phyloP scores from a whole-genome alignment of 73 alveolate genomes.

The Strombidium stylifer region DNA sequence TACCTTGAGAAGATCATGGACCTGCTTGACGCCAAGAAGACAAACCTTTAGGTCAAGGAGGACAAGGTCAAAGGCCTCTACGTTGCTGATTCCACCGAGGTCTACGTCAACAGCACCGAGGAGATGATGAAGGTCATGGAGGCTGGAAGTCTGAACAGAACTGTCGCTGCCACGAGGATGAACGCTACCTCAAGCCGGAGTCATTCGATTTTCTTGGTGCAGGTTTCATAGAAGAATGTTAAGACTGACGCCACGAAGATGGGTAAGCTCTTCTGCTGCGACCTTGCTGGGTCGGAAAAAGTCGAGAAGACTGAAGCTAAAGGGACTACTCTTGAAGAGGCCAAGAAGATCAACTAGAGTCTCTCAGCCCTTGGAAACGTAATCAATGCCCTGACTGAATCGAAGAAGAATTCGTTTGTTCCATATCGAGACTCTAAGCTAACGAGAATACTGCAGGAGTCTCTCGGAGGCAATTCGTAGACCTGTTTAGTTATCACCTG shows the following conservation, averaged over 20 bases:
- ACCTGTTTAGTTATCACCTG: slow-evolving; percentile 89
- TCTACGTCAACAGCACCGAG: slow-evolving; percentile 78
- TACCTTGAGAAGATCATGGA: slow-evolving; percentile 89
- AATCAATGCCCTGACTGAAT: slow-evolving; percentile 93
- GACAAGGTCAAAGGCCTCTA: slow-evolving; percentile 93
- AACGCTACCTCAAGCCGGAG: slow-evolving; percentile 93
- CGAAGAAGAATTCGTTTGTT: slow-evolving; percentile 75
- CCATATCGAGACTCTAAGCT: slow-evolving; percentile 98
- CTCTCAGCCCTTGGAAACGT: slow-evolving; percentile 97
- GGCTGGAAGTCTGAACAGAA: slow-evolving; percentile 92
- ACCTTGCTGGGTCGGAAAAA: slow-evolving; percentile 98
- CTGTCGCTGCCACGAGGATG: slow-evolving; percentile 98
- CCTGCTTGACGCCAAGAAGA: slow-evolving; percentile 85
- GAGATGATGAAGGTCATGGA: slow-evolving; percentile 93
- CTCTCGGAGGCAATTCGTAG: slow-evolving; percentile 94
- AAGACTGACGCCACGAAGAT: slow-evolving; percentile 85
- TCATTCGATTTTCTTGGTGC: slow-evolving; percentile 87
- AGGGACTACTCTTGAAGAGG: slow-evolving; percentile 93
- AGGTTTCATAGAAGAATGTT: slow-evolving; percentile 84
- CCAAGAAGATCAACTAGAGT: slow-evolving; percentile 90
- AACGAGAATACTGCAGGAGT: slow-evolving; percentile 92
- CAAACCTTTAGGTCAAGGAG: slow-evolving; percentile 84
- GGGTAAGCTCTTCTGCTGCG: slow-evolving; percentile 94
- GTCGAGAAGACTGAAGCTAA: slow-evolving; percentile 88
- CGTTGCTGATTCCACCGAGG: slow-evolving; percentile 94